Conservation (phyloP, 106 monocot genomes). For the Dendrobium nobile region DNA sequence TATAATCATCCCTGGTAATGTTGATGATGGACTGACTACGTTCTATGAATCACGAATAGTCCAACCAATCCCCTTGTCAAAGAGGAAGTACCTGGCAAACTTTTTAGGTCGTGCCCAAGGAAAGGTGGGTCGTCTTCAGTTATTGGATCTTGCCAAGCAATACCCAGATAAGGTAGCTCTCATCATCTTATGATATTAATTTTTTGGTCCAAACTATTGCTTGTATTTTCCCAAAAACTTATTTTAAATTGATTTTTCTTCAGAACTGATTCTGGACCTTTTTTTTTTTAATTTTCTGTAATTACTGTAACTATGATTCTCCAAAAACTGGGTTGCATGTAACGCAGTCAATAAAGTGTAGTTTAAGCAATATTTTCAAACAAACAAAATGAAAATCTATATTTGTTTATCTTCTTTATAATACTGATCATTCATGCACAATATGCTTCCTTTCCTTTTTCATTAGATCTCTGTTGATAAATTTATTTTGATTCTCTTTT, state of each 20-base stretch:
- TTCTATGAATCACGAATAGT: slow-evolving; percentile 35
- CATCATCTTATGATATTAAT: background rate
- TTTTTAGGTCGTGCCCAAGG: slow-evolving; percentile 94
- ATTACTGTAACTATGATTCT: background rate
- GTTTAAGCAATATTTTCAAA: background rate
- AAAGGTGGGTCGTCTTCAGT: slow-evolving; percentile 84
- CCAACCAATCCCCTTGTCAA: slow-evolving; percentile 73
- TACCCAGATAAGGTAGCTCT: slow-evolving; percentile 76
- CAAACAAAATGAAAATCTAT: background rate
- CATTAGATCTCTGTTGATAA: background rate
- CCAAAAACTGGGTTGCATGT: background rate
- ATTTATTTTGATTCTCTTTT: background rate
- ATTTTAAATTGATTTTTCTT: background rate
- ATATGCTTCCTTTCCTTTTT: background rate
- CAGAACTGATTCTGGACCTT: background rate
- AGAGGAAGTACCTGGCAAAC: slow-evolving; percentile 84
- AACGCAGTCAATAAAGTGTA: background rate
- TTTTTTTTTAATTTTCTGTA: background rate
- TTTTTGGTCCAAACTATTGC: background rate
- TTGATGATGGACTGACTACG: slow-evolving; percentile 83
- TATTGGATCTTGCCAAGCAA: slow-evolving; percentile 78
- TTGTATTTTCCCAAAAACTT: background rate
- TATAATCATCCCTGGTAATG: slow-evolving; percentile 96
- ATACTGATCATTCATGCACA: background rate
- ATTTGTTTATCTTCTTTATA: background rate